Percentiles rank a stretch among this genome's conserved stretches.
Evolutionary conservation across 495 filamentous ascomycete genomes (phyloP).

Genomic region (Penicillium egyptiacum): DNA sequence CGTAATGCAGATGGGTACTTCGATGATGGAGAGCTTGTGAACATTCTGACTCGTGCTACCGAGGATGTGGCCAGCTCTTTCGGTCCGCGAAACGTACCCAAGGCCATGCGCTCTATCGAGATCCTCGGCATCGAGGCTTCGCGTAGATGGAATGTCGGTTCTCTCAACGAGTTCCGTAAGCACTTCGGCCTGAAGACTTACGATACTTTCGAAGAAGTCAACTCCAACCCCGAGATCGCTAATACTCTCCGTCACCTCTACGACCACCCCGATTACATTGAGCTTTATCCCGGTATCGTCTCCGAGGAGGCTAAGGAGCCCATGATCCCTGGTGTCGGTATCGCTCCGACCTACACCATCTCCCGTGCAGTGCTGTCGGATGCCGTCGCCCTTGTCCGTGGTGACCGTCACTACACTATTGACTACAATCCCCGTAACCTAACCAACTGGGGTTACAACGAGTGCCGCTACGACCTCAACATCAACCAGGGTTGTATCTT

Average conservation of each 20-base stretch:
- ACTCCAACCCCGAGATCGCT: conserved; percentile 57
- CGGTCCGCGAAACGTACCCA: conserved; percentile 60
- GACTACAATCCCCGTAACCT: conserved; percentile 73
- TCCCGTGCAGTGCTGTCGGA: conserved; percentile 55
- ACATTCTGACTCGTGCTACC: conserved; percentile 57
- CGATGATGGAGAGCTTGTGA: conserved; percentile 62
- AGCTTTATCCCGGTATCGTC: conserved; percentile 63
- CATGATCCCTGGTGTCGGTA: conserved; percentile 55
- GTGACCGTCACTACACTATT: conserved; percentile 55
- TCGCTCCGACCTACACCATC: conserved; percentile 59
- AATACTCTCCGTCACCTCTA: conserved; percentile 55
- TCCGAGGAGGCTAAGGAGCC: conserved; percentile 54
- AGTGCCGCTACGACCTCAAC: conserved; percentile 69
- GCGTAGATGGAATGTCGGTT: conserved; percentile 59
- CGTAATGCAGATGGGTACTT: conserved; percentile 57
- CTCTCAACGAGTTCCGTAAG: conserved; percentile 63
- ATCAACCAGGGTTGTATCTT: conserved; percentile 80
- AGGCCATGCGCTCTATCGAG: conserved; percentile 56
- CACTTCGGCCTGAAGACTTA: conserved; percentile 59
- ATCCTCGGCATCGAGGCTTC: conserved; percentile 63
- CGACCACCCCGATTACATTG: conserved; percentile 61
- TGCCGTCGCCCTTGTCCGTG: conserved; percentile 55
- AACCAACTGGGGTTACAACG: conserved; percentile 77
- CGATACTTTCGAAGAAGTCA: conserved; percentile 62
- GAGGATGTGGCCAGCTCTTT: conserved; percentile 61